These are phyloP conservation scores for Saccharomyces hybrid DNA, from an alignment of 1,139 yeast species.

Conservation along the genomic window DNA sequence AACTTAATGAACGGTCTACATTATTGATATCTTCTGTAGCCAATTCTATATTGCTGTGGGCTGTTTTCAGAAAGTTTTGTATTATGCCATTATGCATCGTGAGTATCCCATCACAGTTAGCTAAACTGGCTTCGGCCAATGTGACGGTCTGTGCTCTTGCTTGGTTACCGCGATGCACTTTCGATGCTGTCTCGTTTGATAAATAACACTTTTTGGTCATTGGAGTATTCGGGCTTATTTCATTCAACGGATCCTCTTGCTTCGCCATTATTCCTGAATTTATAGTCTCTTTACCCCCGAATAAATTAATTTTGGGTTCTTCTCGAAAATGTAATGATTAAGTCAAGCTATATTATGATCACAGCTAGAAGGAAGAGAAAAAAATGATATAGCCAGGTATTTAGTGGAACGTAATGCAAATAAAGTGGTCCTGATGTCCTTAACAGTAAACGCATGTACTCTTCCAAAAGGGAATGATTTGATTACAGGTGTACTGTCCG, in stretches of 20 bases:
- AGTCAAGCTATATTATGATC: not conserved
- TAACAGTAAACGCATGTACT: not conserved
- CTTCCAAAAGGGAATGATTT: not conserved
- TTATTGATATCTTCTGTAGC: not conserved
- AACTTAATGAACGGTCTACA: conserved; percentile 8
- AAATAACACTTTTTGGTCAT: not conserved
- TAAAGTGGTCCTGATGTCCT: not conserved
- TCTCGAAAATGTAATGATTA: not conserved
- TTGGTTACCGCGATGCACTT: conserved; percentile 1
- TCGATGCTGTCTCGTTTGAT: not conserved
- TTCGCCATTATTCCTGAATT: conserved; percentile 13
- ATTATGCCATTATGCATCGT: not conserved
- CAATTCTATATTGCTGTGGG: not conserved
- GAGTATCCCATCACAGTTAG: not conserved
- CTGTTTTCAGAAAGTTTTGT: not conserved
- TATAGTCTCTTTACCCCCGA: not conserved
- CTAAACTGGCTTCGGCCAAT: not conserved
- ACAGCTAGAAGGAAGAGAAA: not conserved
- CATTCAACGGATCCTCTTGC: conserved; percentile 21
- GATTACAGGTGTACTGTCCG: not conserved
- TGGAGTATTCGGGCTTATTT: conserved; percentile 21
- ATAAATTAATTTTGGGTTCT: not conserved
- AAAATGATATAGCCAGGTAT: not conserved
- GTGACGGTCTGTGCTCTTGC: not conserved
- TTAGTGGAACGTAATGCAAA: not conserved